These are phyloP conservation scores for Coemansia sp. DNA, from an alignment of 192 early-diverging fungal species.

Conservation along the genomic window DNA sequence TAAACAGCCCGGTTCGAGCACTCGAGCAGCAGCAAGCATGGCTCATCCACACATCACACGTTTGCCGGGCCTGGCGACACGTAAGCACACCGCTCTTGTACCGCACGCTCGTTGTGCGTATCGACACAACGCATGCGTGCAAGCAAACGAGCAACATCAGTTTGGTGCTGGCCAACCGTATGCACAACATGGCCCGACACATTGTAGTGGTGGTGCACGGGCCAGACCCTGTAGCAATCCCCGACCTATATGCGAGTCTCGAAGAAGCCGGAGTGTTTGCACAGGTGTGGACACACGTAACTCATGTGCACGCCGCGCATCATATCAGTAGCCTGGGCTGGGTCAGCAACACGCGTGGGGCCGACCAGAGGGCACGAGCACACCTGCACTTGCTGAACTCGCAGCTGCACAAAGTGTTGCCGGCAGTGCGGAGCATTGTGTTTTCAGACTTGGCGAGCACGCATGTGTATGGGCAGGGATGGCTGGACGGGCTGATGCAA, in stretches of 20 bases:
- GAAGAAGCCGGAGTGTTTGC: not conserved
- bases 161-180: not conserved
- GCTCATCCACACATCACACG: not conserved
- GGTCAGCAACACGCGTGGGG: not conserved
- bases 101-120: constrained; percentile 2
- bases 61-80: constrained; percentile 12
- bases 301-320: not conserved
- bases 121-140: not conserved
- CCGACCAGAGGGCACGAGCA: not conserved
- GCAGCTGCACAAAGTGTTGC: constrained; percentile 4
- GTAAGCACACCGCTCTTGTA: constrained; percentile 1
- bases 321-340: not conserved
- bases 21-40: not conserved
- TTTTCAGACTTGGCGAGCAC: constrained; percentile 6
- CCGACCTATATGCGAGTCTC: not conserved
- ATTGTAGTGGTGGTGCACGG: constrained; percentile 1
- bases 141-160: not conserved
- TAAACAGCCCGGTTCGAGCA: not conserved
- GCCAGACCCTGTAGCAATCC: not conserved
- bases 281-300: constrained; percentile 3
- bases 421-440: constrained; percentile 3
- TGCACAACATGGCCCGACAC: constrained; percentile 4
- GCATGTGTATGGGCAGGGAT: not conserved
- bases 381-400: not conserved
- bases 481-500: constrained; percentile 8